Conservation (phyloP, 148 eudicot species). For the Beta vulgaris region DNA sequence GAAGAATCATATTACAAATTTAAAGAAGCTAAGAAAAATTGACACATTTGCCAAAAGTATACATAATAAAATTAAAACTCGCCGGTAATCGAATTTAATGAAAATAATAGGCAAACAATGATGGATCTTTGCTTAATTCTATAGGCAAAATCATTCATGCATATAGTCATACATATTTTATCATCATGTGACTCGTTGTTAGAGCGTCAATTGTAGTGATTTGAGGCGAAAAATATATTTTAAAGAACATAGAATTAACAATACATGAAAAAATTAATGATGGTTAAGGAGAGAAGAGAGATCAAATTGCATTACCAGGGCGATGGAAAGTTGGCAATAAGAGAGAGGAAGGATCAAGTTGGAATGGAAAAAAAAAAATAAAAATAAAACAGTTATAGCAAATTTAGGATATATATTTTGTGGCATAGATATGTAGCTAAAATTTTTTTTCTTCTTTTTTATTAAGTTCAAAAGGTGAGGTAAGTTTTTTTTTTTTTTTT, state of each 20-base stretch:
- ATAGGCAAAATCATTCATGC: neutral
- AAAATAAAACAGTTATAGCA: neutral
- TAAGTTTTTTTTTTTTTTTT: neutral
- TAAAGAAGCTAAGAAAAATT: neutral
- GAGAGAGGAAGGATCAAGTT: neutral
- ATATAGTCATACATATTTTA: neutral
- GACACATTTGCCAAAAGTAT: neutral
- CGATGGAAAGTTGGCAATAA: neutral
- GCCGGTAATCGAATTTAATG: no score
- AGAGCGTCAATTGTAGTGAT: neutral
- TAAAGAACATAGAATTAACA: neutral
- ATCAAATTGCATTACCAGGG: constrained; percentile 9
- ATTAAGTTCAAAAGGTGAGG: no score
- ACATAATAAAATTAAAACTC: neutral
- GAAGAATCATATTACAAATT: neutral
- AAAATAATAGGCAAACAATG: neutral
- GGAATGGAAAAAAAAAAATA: neutral
- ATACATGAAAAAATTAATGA: neutral
- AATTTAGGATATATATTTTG: neutral
- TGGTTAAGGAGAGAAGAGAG: neutral
- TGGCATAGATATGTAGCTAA: neutral
- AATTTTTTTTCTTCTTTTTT: no score
- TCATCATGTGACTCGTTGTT: neutral
- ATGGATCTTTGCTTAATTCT: no score
- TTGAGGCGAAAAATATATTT: neutral